These are phyloP conservation scores for Ananas comosus DNA, from an alignment of 176 grass and related monocot species.

Conservation along the genomic window DNA sequence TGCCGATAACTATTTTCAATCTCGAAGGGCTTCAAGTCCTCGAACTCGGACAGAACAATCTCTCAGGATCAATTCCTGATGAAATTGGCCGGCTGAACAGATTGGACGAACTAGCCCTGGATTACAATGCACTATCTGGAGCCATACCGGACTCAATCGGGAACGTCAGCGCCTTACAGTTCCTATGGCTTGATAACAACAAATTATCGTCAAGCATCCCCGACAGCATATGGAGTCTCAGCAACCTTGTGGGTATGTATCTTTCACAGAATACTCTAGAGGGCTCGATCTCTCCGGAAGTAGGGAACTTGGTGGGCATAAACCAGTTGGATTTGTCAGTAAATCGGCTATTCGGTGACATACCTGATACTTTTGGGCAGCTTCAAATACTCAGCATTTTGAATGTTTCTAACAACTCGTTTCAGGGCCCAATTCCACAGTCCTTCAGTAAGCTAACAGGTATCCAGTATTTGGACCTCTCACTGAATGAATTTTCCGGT, in stretches of 20 bases:
- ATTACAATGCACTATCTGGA: conserved; percentile 6
- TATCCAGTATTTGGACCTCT: conserved; percentile 20
- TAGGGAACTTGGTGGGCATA: conserved; percentile 14
- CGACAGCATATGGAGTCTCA: conserved; percentile 14
- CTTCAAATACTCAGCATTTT: conserved; percentile 2
- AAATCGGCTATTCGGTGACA: conserved; percentile 10
- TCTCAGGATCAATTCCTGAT: conserved; percentile 16
- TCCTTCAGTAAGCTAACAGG: conserved; percentile 18
- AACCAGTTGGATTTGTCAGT: conserved; percentile 13
- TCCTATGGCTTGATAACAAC: conserved; percentile 7
- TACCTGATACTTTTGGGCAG: conserved; percentile 15
- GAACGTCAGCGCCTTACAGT: conserved; percentile 14
- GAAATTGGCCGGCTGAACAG: conserved; percentile 15
- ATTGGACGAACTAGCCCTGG: background rate
- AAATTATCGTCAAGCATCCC: conserved; percentile 22
- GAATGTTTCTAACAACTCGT: conserved; percentile 5
- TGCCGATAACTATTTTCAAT: conserved; percentile 1
- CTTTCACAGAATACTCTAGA: conserved; percentile 16
- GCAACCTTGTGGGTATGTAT: conserved; percentile 5
- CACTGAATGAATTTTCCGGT: conserved; percentile 14
- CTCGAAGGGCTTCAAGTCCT: conserved; percentile 9
- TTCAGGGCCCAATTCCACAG: conserved; percentile 17
- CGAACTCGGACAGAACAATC: background rate
- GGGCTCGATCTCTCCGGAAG: conserved; percentile 18
- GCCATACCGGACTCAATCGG: conserved; percentile 17